Evolutionary conservation across 305 asterid species (phyloP), one percentile per base, ranked within the genome.

Genomic region (Galium porrigens): DNA sequence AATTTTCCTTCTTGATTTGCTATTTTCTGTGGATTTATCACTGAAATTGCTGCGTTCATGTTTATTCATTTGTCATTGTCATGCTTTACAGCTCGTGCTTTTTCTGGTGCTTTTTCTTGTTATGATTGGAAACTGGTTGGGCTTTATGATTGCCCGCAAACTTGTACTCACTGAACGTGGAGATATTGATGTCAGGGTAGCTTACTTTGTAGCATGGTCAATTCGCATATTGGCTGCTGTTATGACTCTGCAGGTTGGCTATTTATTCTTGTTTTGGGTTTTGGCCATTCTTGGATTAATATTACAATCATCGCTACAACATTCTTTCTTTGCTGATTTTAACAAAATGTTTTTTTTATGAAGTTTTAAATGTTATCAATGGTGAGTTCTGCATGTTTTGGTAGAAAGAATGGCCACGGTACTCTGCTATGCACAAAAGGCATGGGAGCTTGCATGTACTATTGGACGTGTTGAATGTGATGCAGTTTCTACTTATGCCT

Each of bases 141-240:
- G 99, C 44, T 92, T 80, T 76, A 89, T 94, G 97, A 89, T 74
- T 70, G 95, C 89, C 60, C 97, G 84, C 73, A 92, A 87, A 80
- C 78, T 89, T 77, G 88, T 92, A 55, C 94, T 87, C 72, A 72
- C 78, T 8, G 87, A 83, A 63, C 94, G 89, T 71, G 97, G 99
- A 73, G 73, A 82, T 58, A 72, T n/a, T n/a, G n/a, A n/a, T n/a
- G n/a, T n/a, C n/a, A n/a, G n/a, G n/a, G n/a, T n/a, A n/a, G n/a
- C n/a, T n/a, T n/a, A n/a, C n/a, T n/a, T n/a, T n/a, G n/a, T n/a
- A n/a, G n/a, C n/a, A n/a, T 92, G 96, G 96, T 75, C 96, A 20
- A 83, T 87, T 67, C 82, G 88, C 60, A 64, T 87, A 62, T 68
- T 92, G 68, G 87, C 96, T 64, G 79, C 89, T 55, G 80, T 78